Percentiles rank a stretch among this genome's conserved stretches.
phyloP scores from a whole-genome alignment of 768 basidiomycete genomes.

The Boletus eberwhitei region DNA sequence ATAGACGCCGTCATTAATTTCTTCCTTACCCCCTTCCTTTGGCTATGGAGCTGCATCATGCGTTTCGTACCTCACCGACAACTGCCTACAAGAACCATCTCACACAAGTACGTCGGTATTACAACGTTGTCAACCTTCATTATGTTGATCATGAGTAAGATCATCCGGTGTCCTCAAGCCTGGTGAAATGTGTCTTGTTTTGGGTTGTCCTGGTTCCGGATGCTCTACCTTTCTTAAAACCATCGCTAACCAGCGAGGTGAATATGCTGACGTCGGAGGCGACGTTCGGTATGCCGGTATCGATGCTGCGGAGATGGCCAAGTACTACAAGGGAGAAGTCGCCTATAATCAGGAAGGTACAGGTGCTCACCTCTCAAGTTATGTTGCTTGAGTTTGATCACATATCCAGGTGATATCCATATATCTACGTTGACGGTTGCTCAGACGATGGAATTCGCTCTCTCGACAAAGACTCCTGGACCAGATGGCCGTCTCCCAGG shows the following conservation, averaged over 20 bases:
- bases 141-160: constrained; percentile 29
- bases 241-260: constrained; percentile 72
- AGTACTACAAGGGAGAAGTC: constrained; percentile 75
- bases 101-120: constrained; percentile 49
- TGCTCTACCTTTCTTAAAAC: constrained; percentile 85
- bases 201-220: constrained; percentile 81
- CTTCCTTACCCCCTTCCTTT: constrained; percentile 49
- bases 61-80: constrained; percentile 38
- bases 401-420: constrained; percentile 65
- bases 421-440: constrained; percentile 79
- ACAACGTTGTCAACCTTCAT: not conserved
- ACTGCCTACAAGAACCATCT: constrained; percentile 47
- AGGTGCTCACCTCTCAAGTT: not conserved
- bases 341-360: constrained; percentile 75
- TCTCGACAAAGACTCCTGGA: constrained; percentile 74
- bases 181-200: constrained; percentile 84
- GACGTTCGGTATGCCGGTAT: constrained; percentile 84
- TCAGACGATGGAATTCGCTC: constrained; percentile 69
- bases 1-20: constrained; percentile 53
- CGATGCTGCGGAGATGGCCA: constrained; percentile 67
- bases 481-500: constrained; percentile 70
- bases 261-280: constrained; percentile 61
- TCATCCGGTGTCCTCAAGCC: constrained; percentile 69
- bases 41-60: constrained; percentile 42
- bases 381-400: not conserved